Base-by-base conservation (phyloP, 2,329 filamentous ascomycete species). In the Aspergillus sp. region DNA sequence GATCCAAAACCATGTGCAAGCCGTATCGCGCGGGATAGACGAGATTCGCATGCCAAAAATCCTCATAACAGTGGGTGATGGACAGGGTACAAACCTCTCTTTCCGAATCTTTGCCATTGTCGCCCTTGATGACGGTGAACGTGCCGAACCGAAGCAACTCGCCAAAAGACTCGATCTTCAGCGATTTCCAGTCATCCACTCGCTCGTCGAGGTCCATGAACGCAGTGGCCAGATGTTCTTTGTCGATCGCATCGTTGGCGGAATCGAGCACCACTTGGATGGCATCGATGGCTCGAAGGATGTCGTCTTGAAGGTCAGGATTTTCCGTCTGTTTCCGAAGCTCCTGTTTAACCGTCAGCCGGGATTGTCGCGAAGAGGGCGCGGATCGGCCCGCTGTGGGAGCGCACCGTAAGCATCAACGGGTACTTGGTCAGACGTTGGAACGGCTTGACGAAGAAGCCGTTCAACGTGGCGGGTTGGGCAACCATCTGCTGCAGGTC, bases 141-240 rank as follows among this genome's bases (percentile, higher is more conserved):
- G 91, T 88, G 31, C 94, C 94, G 62, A 95, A 89, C 20, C 96
- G 79, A 29, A 99, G 79, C 17, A 99, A 78, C 49, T 91, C 88
- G 38, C 94, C 94, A 64, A 99, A 97, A n/a, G 88, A 85, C 56
- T 95, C 89, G 23, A 97, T 87, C 54, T 87, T 85, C 68, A 97
- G 89, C 48, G 88, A 89, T 73, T 97, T 97, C 94, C 94, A 99
- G 70, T 99, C 94, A 66, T 97, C 94, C 1, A 99, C 93, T 47
- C 94, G 82, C 49, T 76, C 76, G 54, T 88, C 86, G 21, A 99
- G 80, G 54, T 97, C 94, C 55, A 88, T 85, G 9, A 96, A 78
- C 5, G 92, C 91, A 65, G 94, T 89, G 45, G 88, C 83, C 48
- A 95, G 81, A 47, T 97, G 83, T 66, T 96, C 91, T 46, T 89